Evolutionary conservation across 129 eudicot species (phyloP), one percentile per base, ranked within the genome.

Genomic region (Flaveria ramosissima): DNA sequence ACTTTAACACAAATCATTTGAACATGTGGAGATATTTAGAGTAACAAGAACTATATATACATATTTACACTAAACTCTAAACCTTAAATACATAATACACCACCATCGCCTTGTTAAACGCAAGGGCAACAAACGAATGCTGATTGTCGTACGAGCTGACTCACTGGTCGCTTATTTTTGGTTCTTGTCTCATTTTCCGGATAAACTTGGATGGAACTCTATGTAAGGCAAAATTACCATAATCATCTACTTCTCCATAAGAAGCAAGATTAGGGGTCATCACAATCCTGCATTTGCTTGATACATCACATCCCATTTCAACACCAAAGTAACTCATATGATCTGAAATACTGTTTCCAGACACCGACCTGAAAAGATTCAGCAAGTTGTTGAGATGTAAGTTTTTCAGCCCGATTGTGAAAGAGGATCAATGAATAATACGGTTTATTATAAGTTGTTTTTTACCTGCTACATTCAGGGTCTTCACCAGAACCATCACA

Each of bases 401-500:
- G 74, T 73, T 72, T 46, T 20, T 60, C 51, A 63, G 4, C 60
- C 19, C 45, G 20, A 43, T 19, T 42, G 53, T 17, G 20, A 47
- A 66, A 76, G 24, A 20, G 67, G 39, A 50, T 14, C 14, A 65
- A 26, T 46, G 10, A 30, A 32, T 10, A 26, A 39, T 30, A 23
- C 4, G 24, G 57, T 27, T 47, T 26, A 47, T 43, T 45, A 41
- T 27, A 27, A 50, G 46, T 21, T n/a, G 63, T 60, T 27, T 62
- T 14, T 24, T 85, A 87, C 99, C 97, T 89, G 90, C 99, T 94
- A 83, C 99, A 94, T 64, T 83, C 70, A 24, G 99, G 96, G 77
- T 91, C 97, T 86, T 94, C 99, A 42, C 99, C 99, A 16, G 99
- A 89, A 65, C 77, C 92, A 83, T 94, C 97, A 68, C 99, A 94